Conservation (phyloP, 1,284 basidiomycete species). For the Ganoderma multipileum region DNA sequence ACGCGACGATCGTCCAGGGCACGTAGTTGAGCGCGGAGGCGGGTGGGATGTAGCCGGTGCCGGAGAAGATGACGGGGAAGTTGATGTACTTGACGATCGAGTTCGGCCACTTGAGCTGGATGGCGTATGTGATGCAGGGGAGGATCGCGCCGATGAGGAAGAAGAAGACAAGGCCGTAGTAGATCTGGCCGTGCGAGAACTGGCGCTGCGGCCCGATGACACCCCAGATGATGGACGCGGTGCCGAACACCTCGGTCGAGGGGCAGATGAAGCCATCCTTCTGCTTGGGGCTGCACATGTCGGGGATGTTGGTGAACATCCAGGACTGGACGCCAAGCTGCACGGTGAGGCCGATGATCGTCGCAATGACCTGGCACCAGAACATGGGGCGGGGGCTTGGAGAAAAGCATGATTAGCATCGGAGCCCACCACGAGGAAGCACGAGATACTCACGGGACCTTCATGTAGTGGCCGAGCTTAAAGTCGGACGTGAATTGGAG, state of each 20-base stretch:
- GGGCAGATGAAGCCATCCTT: constrained; percentile 60
- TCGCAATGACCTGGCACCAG: constrained; percentile 64
- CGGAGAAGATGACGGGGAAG: constrained; percentile 58
- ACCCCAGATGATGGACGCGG: constrained; percentile 45
- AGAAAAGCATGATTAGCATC: background rate
- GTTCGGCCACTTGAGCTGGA: constrained; percentile 47
- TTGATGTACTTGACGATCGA: constrained; percentile 77
- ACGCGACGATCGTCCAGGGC: constrained; percentile 47
- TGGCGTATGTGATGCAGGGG: constrained; percentile 47
- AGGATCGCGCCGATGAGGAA: constrained; percentile 55
- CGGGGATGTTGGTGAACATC: constrained; percentile 64
- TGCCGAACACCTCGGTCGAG: constrained; percentile 43
- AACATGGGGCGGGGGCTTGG: constrained; percentile 60
- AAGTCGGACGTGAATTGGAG: constrained; percentile 68
- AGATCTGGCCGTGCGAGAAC: constrained; percentile 49
- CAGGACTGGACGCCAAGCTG: constrained; percentile 74
- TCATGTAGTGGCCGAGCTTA: constrained; percentile 81
- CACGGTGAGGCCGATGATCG: constrained; percentile 66
- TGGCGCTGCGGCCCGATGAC: constrained; percentile 49
- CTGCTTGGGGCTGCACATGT: constrained; percentile 56
- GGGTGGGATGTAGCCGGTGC: constrained; percentile 46
- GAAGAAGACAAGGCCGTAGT: constrained; percentile 50
- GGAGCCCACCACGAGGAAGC: no score
- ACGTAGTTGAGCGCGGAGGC: constrained; percentile 53
- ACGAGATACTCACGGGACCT: constrained; percentile 49